Percentiles rank a stretch among this genome's conserved stretches.
Evolutionary conservation across 2,329 filamentous ascomycete genomes (phyloP).

Genomic region (Curvularia sp.): DNA sequence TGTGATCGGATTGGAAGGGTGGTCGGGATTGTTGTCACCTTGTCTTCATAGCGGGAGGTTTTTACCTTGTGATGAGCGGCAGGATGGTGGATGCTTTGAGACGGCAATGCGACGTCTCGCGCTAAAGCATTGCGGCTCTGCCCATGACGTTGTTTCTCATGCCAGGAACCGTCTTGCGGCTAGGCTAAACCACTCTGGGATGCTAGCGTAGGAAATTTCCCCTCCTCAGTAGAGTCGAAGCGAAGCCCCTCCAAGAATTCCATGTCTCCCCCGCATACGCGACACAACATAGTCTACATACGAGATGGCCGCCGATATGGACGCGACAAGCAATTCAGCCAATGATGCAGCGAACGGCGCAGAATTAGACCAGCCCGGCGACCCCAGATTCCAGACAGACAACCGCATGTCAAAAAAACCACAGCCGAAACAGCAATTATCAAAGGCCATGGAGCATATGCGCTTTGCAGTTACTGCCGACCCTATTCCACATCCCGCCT

Average conservation of each 20-base stretch:
- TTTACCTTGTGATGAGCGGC: not conserved
- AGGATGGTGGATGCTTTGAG: slow-evolving; percentile 6
- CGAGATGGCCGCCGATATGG: slow-evolving; percentile 30
- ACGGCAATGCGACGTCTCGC: slow-evolving; percentile 16
- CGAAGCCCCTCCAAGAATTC: slow-evolving; percentile 18
- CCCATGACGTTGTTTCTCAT: slow-evolving; percentile 24
- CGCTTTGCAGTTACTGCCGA: slow-evolving; percentile 58
- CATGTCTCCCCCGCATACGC: slow-evolving; percentile 9
- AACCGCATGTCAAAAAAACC: slow-evolving; percentile 42
- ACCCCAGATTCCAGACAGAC: slow-evolving; percentile 43
- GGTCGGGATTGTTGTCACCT: slow-evolving; percentile 19
- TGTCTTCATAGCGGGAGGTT: slow-evolving; percentile 23
- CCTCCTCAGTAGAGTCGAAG: slow-evolving; percentile 13
- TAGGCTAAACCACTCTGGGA: slow-evolving; percentile 12
- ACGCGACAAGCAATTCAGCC: slow-evolving; percentile 10
- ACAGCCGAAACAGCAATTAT: slow-evolving; percentile 55
- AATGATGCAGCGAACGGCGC: slow-evolving; percentile 14
- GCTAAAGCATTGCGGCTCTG: slow-evolving; percentile 35
- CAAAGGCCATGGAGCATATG: slow-evolving; percentile 62
- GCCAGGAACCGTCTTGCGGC: slow-evolving; percentile 27
- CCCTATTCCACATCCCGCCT: slow-evolving; percentile 33
- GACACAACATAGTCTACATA: slow-evolving; percentile 5
- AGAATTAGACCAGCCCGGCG: slow-evolving; percentile 12
- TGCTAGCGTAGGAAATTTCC: slow-evolving; percentile 22
- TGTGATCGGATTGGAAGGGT: slow-evolving; percentile 5